phyloP scores from a whole-genome alignment of 306 rosid genomes.

The Phaseolus lunatus region DNA sequence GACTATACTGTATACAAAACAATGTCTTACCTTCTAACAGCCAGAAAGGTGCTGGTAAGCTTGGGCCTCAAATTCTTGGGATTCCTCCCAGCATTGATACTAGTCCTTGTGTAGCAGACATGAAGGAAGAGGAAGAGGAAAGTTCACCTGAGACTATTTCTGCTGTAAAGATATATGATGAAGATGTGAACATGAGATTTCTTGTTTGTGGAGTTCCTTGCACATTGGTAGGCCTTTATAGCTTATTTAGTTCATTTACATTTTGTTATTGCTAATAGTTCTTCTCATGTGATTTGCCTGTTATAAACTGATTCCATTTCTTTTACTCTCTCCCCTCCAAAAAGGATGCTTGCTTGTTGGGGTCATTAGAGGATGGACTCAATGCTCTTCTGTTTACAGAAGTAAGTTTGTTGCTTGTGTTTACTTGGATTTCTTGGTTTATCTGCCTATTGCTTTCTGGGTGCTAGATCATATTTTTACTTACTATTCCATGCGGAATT shows the following conservation, averaged over 20 bases:
- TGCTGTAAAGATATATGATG: conserved; percentile 80
- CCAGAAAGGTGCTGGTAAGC: conserved; percentile 56
- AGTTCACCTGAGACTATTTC: conserved; percentile 62
- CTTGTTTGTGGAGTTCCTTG: conserved; percentile 83
- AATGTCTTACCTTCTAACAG: conserved; percentile 50
- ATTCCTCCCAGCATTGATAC: conserved; percentile 66
- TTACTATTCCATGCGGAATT: not conserved
- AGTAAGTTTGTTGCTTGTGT: conserved; percentile 60
- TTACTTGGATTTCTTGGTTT: conserved; percentile 40
- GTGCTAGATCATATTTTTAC: conserved; percentile 6
- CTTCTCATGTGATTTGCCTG: conserved; percentile 19
- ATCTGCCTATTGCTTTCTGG: conserved; percentile 38
- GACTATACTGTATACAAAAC: conserved; percentile 70
- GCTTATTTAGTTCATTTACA: conserved; percentile 33
- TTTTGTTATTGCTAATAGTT: conserved; percentile 28
- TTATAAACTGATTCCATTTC: conserved; percentile 38
- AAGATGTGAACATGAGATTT: conserved; percentile 74
- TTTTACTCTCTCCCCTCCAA: not conserved
- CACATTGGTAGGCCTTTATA: conserved; percentile 62
- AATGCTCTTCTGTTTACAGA: conserved; percentile 83
- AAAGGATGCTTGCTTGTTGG: conserved; percentile 77
- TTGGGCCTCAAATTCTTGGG: conserved; percentile 80
- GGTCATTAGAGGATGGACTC: conserved; percentile 94
- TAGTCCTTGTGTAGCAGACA: conserved; percentile 64
- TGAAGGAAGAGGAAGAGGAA: conserved; percentile 73